Evolutionary conservation across 257 asterid species (phyloP), one percentile per base, ranked within the genome.

Genomic region (Verbascum thapsus): DNA sequence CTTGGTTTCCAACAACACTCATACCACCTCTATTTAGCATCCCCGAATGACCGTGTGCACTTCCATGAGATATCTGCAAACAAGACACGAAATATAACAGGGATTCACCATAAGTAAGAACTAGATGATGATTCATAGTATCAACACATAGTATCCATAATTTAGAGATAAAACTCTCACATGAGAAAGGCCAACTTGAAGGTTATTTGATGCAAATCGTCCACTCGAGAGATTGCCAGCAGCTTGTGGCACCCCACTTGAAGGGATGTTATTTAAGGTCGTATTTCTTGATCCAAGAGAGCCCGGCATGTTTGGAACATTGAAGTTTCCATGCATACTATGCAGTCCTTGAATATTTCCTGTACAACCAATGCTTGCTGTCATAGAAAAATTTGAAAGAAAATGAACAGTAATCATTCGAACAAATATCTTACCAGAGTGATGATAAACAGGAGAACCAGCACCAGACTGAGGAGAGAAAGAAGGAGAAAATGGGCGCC

Each of bases 271-370:
- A 73, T 78, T 90, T 79, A 88, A 72, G 50, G 88, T 61, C 10
- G 98, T 64, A 73, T 78, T 86, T 80, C 96, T 84, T 61, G 99
- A 88, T 58, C 98, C 98, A 71, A 90, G 96, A 9, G 86, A 66
- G 35, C 96, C 98, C 8, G 92, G 90, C 86, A 94, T 76, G 73
- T 78, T 94, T 10, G 96, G 95, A 64, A 88, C 88, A 73, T 83
- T 85, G 67, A 74, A 94, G 76, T 85, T 88, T 55, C 95, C 96
- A 74, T 94, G 99, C 61, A 85, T 74, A 58, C 86, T 90, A 66
- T 85, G 98, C 75, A 94, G 81, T 53, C 98, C 98, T 71, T 90
- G 99, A 63, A 90, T 84, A 77, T 76, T 81, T 66, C 97, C 99
- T 90, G 94, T 48, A 71, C 70, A 41, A 59, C 61, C 7, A 9